phyloP scores from a whole-genome alignment of 148 eudicot species.

The Cornus florida region DNA sequence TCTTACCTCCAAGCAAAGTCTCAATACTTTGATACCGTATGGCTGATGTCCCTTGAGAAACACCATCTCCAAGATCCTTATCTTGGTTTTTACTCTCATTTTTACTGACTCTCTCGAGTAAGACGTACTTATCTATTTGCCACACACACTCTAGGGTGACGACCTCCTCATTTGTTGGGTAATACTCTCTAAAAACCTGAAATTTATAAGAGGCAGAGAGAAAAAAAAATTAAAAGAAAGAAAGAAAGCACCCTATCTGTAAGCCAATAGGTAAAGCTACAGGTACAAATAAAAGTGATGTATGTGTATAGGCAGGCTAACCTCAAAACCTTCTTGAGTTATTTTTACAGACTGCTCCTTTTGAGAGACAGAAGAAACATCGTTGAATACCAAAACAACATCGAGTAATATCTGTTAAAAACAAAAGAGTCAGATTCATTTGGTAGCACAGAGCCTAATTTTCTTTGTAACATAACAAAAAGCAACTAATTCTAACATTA shows the following conservation, averaged over 20 bases:
- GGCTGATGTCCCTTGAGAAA: slow-evolving; percentile 23
- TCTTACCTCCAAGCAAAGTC: slow-evolving; percentile 72
- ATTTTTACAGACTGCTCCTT: slow-evolving; percentile 77
- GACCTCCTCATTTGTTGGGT: slow-evolving; percentile 56
- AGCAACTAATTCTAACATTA: background rate
- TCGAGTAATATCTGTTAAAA: slow-evolving; percentile 77
- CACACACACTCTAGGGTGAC: slow-evolving; percentile 60
- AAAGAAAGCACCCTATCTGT: background rate
- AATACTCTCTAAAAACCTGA: slow-evolving; percentile 91
- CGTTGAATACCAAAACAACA: slow-evolving; percentile 62
- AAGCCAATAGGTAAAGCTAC: background rate
- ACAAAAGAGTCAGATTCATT: slow-evolving; percentile 1
- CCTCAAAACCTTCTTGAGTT: slow-evolving; percentile 85
- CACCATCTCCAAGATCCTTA: slow-evolving; percentile 31
- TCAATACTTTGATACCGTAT: slow-evolving; percentile 57
- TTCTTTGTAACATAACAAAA: background rate
- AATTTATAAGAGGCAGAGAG: slow-evolving; percentile 6
- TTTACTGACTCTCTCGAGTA: slow-evolving; percentile 46
- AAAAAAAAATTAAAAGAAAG: background rate
- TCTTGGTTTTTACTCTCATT: slow-evolving; percentile 27
- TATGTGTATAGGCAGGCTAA: slow-evolving; percentile 9
- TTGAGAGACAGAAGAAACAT: slow-evolving; percentile 64
- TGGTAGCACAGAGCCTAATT: background rate
- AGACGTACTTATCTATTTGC: slow-evolving; percentile 72
- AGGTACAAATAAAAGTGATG: too few species aligned